These are phyloP conservation scores for Pleurotus djamor DNA, from an alignment of 768 basidiomycete species.

Conservation along the genomic window DNA sequence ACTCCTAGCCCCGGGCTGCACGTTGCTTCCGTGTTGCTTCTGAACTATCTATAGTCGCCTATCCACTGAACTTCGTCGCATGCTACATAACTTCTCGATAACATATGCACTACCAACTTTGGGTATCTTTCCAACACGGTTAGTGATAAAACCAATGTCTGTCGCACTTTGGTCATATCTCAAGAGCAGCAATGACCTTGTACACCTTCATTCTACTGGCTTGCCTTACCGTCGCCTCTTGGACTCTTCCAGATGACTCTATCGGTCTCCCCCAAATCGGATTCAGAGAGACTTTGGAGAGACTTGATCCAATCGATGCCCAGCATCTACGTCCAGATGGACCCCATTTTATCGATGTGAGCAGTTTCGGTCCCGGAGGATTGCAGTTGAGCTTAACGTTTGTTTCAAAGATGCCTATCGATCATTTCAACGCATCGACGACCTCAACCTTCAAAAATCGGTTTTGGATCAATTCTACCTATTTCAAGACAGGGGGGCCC, in stretches of 20 bases:
- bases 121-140: not conserved
- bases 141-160: not conserved
- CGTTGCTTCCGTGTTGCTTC: too few relatives aligned
- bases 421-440: conserved; percentile 37
- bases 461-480: conserved; percentile 48
- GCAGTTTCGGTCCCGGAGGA: not conserved
- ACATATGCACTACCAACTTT: not conserved
- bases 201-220: too few relatives aligned
- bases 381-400: not conserved
- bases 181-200: too few relatives aligned
- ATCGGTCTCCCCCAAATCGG: not conserved
- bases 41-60: too few relatives aligned
- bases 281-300: not conserved
- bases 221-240: too few relatives aligned
- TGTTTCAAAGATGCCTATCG: conserved; percentile 36
- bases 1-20: too few relatives aligned
- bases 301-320: not conserved
- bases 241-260: too few relatives aligned
- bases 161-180: too few relatives aligned
- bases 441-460: conserved; percentile 38
- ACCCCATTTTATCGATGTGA: not conserved
- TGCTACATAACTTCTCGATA: not conserved
- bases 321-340: not conserved
- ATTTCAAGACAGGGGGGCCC: conserved; percentile 44
- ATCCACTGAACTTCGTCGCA: not conserved